Base-by-base conservation (phyloP, 768 basidiomycete genomes). In the Dioszegia hungarica region DNA sequence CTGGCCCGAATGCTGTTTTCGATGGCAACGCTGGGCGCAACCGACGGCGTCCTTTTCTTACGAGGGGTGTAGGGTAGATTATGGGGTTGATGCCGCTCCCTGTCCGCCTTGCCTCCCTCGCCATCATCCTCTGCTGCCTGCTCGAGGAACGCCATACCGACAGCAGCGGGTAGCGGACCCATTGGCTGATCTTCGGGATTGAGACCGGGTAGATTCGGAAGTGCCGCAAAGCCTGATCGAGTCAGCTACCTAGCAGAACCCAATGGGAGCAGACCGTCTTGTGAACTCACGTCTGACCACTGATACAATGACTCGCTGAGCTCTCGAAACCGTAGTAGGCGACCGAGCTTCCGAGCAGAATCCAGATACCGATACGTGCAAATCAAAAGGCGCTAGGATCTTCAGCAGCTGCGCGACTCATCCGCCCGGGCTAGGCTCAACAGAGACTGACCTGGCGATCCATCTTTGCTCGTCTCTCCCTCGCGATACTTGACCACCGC, bases 351-450 rank as follows among this genome's bases (percentile, higher is more conserved):
- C 82, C 15, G 84, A 80, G 0, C 86, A 89, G 63, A 84, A 89
- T 0, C 90, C 91, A 14, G 89, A 88, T 8, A 90, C 79, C 44
- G 84, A 86, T 0, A 90, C 77, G 39, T 86, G 84, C 3, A 92
- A 74, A 49, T 86, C 83, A 63, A 89, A 91, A 3, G 83, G 72
- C 19, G 53, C 4, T 36, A 28, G 29, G 5, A 27, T 19, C 4
- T 31, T 38, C 36, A 46, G 53, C 3, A 31, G 19, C 37, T 11
- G n/a, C 28, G 2, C 29, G 15, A 34, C 12, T 14, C 46, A 11
- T 17, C 5, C 25, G 20, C 20, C 6, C 39, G 8, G n/a, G 14
- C 3, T 49, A 8, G 17, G 3, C n/a, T 49, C 20, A 8, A 40
- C 11, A 4, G 8, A 24, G 17, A 28, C 49, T 38, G 20, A 52